Percentiles rank a stretch among this genome's conserved stretches.
These are phyloP conservation scores for Saccharomyces hybrid DNA, from an alignment of 1,139 yeast species.

Conservation along the genomic window DNA sequence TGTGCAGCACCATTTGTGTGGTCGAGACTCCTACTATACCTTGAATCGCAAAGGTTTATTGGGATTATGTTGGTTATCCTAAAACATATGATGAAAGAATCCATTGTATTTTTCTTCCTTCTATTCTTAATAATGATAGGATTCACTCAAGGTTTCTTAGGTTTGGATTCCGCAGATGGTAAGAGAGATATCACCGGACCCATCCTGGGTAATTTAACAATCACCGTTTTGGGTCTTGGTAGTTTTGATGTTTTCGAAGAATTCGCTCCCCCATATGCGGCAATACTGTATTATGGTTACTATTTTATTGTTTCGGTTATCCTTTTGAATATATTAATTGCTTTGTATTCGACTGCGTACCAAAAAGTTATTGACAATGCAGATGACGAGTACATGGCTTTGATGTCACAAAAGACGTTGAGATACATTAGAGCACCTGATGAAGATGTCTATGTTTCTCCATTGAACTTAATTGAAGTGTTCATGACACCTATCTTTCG, in stretches of 20 bases:
- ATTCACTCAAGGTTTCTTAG: slow-evolving; percentile 79
- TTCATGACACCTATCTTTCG: slow-evolving; percentile 36
- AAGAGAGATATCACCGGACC: slow-evolving; percentile 62
- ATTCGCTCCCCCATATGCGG: slow-evolving; percentile 81
- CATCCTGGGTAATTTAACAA: slow-evolving; percentile 57
- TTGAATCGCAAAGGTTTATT: slow-evolving; percentile 75
- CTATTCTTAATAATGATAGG: slow-evolving; percentile 67
- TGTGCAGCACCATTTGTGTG: slow-evolving; percentile 85
- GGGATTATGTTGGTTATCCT: slow-evolving; percentile 86
- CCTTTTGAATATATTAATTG: slow-evolving; percentile 72
- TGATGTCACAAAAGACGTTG: slow-evolving; percentile 77
- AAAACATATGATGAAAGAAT: slow-evolving; percentile 81
- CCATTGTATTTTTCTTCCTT: slow-evolving; percentile 69
- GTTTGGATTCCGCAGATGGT: slow-evolving; percentile 84
- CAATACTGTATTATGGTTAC: slow-evolving; percentile 65
- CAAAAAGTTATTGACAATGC: slow-evolving; percentile 77
- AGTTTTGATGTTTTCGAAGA: slow-evolving; percentile 61
- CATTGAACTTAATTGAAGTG: slow-evolving; percentile 67
- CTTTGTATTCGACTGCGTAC: slow-evolving; percentile 79
- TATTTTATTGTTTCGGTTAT: slow-evolving; percentile 68
- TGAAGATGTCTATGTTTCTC: slow-evolving; percentile 78
- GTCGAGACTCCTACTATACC: slow-evolving; percentile 65
- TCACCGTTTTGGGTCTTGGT: slow-evolving; percentile 67
- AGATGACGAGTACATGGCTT: slow-evolving; percentile 74
- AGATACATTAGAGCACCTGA: slow-evolving; percentile 86